Conservation (phyloP, 139 green algal species). For the Picochlorum sp. region DNA sequence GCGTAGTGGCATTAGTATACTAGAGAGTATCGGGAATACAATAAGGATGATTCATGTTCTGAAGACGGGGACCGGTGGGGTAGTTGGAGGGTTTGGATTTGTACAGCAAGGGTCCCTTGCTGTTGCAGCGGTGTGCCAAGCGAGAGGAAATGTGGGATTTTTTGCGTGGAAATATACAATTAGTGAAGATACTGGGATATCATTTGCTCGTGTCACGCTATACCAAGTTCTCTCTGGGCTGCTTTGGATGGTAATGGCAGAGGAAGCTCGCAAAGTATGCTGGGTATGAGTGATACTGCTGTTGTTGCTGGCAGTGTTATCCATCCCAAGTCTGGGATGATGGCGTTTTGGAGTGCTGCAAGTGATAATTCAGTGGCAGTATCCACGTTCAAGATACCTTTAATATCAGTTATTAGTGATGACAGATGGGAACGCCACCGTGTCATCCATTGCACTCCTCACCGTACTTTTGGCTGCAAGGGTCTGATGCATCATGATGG, state of each 20-base stretch:
- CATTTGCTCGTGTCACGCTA: constrained; percentile 4
- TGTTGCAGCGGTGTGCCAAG: constrained; percentile 12
- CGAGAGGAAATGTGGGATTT: constrained; percentile 24
- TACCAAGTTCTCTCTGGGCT: constrained; percentile 19
- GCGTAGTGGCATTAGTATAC: constrained; percentile 14
- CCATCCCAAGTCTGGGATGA: constrained; percentile 3
- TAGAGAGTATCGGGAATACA: constrained; percentile 7
- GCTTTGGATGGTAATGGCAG: constrained; percentile 17
- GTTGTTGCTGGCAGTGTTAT: constrained; percentile 4
- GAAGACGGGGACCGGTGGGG: constrained; percentile 1
- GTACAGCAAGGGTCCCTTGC: constrained; percentile 7
- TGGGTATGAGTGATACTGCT: constrained; percentile 18
- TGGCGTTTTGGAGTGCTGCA: constrained; percentile 4
- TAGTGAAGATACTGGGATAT: constrained; percentile 5
- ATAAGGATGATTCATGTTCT: constrained; percentile 9
- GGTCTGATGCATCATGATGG: constrained; percentile 7
- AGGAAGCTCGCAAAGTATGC: background rate
- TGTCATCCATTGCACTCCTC: background rate
- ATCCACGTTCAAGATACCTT: background rate
- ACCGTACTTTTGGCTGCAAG: background rate
- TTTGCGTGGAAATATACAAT: constrained; percentile 17
- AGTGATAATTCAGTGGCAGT: too few species aligned
- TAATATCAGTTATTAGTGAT: background rate
- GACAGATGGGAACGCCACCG: background rate
- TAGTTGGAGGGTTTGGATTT: constrained; percentile 19